A percentile compares a stretch with the other conserved stretches of the same genome.
phyloP scores from a whole-genome alignment of 148 eudicot species.

The Heliosperma pusillum region DNA sequence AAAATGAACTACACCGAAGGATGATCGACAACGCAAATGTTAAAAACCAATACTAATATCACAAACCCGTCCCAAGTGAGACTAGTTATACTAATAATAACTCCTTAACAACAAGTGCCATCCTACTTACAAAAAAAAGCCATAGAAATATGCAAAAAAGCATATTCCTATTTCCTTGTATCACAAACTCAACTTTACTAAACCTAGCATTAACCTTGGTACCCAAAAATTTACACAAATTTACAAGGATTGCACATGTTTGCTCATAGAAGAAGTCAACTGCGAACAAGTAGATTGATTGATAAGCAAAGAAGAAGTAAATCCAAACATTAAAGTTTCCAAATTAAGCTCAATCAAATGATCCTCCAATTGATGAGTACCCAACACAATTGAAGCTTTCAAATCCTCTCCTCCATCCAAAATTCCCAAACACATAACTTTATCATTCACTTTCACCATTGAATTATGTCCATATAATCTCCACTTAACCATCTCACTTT shows the following conservation, averaged over 20 bases:
- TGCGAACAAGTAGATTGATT: slow-evolving; percentile 35
- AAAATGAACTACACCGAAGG: too few species aligned
- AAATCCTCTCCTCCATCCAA: slow-evolving; percentile 57
- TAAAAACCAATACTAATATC: too few species aligned
- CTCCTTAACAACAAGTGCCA: too few species aligned
- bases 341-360: slow-evolving; percentile 66
- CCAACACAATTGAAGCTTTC: slow-evolving; percentile 47
- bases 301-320: slow-evolving; percentile 56
- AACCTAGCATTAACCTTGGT: neutral
- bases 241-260: slow-evolving; percentile 1
- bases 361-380: slow-evolving; percentile 80
- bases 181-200: neutral
- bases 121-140: slow-evolving; percentile 9
- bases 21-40: too few species aligned
- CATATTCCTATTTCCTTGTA: neutral
- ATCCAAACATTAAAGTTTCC: slow-evolving; percentile 66
- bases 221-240: slow-evolving; percentile 5
- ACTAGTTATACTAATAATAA: too few species aligned
- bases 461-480: slow-evolving; percentile 51
- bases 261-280: slow-evolving; percentile 9
- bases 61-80: too few species aligned
- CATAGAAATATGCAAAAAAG: slow-evolving; percentile 4
- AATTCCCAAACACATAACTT: slow-evolving; percentile 63
- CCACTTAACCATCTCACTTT: slow-evolving; percentile 90
- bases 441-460: slow-evolving; percentile 52